Conservation (phyloP, 2,329 filamentous ascomycete species). For the Penicillium sumatraense region DNA sequence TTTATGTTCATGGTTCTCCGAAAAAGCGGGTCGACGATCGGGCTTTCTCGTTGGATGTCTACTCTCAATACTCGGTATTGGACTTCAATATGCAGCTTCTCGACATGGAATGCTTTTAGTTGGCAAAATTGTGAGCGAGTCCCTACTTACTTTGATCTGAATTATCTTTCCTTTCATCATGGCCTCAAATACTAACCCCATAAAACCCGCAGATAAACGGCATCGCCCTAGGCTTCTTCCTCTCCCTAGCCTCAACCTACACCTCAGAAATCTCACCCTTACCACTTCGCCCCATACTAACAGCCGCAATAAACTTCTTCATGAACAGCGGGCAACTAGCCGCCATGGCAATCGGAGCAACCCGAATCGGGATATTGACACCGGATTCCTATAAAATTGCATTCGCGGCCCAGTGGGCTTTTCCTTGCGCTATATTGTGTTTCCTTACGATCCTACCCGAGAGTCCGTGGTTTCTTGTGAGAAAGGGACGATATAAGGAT, state of each 20-base stretch:
- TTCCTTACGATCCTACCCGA: background rate
- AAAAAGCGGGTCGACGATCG: background rate
- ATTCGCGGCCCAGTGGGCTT: conserved; percentile 1
- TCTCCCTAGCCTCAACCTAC: background rate
- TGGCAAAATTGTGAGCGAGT: background rate
- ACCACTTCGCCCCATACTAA: background rate
- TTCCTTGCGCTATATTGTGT: background rate
- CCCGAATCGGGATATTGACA: background rate
- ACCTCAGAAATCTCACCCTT: conserved; percentile 1
- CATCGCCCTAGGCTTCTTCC: background rate
- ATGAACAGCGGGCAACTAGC: conserved; percentile 6
- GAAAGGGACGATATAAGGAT: background rate
- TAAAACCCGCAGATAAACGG: conserved; percentile 3
- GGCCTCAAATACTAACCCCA: too few species aligned
- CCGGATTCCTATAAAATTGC: background rate
- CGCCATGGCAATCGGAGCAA: conserved; percentile 4
- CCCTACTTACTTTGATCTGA: background rate
- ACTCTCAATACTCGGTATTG: background rate
- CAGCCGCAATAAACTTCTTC: conserved; percentile 7
- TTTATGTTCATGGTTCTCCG: conserved; percentile 3
- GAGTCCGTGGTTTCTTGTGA: background rate
- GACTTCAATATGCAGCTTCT: conserved; percentile 6
- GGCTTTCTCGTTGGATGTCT: conserved; percentile 1
- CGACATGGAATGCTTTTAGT: background rate
- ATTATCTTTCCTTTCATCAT: too few species aligned